These are phyloP conservation scores for Aspergillus calidoustus DNA, from an alignment of 2,329 filamentous ascomycete species.

Conservation along the genomic window DNA sequence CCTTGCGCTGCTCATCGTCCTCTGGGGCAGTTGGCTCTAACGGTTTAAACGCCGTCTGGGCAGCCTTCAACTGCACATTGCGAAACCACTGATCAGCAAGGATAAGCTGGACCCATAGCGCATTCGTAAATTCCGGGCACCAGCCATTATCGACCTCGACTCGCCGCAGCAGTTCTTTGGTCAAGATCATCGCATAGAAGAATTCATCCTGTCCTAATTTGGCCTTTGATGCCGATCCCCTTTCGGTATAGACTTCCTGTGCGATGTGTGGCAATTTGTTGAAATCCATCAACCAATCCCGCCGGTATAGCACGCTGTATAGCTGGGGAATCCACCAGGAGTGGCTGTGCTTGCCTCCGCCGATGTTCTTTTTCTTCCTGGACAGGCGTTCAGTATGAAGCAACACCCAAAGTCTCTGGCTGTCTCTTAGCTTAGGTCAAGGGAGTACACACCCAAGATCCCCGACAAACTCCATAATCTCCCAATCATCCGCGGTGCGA, in stretches of 20 bases:
- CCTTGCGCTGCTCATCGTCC: background rate
- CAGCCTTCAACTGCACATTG: background rate
- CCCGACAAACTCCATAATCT: background rate
- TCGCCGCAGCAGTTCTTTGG: background rate
- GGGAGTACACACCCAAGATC: background rate
- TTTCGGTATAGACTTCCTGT: background rate
- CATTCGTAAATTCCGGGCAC: background rate
- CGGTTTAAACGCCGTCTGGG: background rate
- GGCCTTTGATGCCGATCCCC: background rate
- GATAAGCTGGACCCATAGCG: background rate
- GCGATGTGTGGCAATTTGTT: background rate
- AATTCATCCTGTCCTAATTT: background rate
- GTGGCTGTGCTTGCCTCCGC: background rate
- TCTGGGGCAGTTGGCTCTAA: background rate
- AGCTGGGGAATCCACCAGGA: background rate
- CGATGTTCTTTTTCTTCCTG: background rate
- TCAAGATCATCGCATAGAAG: background rate
- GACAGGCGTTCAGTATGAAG: background rate
- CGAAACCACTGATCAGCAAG: background rate
- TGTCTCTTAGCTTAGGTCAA: background rate
- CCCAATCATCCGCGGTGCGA: background rate
- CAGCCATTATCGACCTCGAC: background rate
- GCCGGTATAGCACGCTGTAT: background rate
- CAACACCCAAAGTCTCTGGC: too few relatives aligned
- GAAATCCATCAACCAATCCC: background rate